A percentile compares a stretch with the other conserved stretches of the same genome.
phyloP scores from a whole-genome alignment of 2,329 filamentous ascomycete species.

The Coniella vitis region DNA sequence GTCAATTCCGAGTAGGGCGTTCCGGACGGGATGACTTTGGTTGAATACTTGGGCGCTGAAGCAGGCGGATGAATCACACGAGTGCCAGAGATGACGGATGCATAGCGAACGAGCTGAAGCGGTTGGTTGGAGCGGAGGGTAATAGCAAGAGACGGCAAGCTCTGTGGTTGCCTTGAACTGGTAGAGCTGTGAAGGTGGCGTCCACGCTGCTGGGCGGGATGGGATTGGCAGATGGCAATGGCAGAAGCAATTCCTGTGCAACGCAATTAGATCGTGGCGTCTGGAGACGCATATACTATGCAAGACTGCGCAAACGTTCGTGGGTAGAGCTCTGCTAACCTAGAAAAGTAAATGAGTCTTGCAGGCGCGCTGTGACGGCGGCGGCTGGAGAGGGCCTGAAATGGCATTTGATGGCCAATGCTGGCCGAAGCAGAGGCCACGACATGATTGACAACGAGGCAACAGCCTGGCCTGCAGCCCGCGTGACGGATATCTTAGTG shows the following conservation, averaged over 20 bases:
- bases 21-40: slow-evolving; percentile 34
- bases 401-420: slow-evolving; percentile 15
- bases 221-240: neutral
- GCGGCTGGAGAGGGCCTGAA: slow-evolving; percentile 5
- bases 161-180: slow-evolving; percentile 20
- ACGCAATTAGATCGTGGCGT: neutral
- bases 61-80: slow-evolving; percentile 17
- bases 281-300: neutral
- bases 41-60: slow-evolving; percentile 30
- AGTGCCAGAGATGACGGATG: slow-evolving; percentile 27
- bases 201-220: slow-evolving; percentile 16
- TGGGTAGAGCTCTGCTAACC: slow-evolving; percentile 13
- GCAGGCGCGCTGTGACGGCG: slow-evolving; percentile 15
- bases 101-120: slow-evolving; percentile 34
- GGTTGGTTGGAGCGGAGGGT: slow-evolving; percentile 23
- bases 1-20: slow-evolving; percentile 65
- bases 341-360: slow-evolving; percentile 13
- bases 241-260: slow-evolving; percentile 6
- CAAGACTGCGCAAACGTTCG: no score
- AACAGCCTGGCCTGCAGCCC: slow-evolving; percentile 10
- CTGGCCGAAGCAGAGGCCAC: slow-evolving; percentile 20
- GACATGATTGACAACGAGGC: slow-evolving; percentile 12
- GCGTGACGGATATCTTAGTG: slow-evolving; percentile 7
- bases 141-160: slow-evolving; percentile 19
- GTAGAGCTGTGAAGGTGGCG: slow-evolving; percentile 35